Percentiles rank a stretch among this genome's conserved stretches.
phyloP scores from a whole-genome alignment of 306 rosid genomes.

The Pyrus bretschneideri region DNA sequence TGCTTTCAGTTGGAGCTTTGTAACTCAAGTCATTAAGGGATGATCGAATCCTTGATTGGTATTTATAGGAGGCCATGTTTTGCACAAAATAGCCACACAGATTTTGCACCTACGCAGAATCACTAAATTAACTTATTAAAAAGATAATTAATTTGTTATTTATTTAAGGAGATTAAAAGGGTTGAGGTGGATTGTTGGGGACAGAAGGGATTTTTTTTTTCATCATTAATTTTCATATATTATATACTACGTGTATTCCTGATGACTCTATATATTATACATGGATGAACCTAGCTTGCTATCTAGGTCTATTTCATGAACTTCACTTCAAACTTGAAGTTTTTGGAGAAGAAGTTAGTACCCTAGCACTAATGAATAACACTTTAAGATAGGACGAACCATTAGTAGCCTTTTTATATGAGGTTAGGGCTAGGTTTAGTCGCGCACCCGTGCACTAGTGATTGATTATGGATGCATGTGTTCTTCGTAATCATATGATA shows the following conservation, averaged over 20 bases:
- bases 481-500: too few relatives aligned
- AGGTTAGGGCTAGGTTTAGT: background rate
- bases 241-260: background rate
- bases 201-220: slow-evolving; percentile 18
- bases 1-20: background rate
- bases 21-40: background rate
- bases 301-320: background rate
- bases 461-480: too few relatives aligned
- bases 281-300: background rate
- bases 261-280: background rate
- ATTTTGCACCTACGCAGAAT: background rate
- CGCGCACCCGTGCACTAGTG: background rate
- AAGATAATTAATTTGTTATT: too few relatives aligned
- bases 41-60: background rate
- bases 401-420: background rate
- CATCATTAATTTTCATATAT: slow-evolving; percentile 13
- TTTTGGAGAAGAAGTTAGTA: too few relatives aligned
- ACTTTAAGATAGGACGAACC: background rate
- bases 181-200: slow-evolving; percentile 8
- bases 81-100: background rate
- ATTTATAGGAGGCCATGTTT: background rate
- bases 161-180: background rate
- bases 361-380: too few relatives aligned
- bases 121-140: background rate
- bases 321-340: background rate